These are phyloP conservation scores for Calonectria montana DNA, from an alignment of 2,329 filamentous ascomycete species.

Conservation along the genomic window DNA sequence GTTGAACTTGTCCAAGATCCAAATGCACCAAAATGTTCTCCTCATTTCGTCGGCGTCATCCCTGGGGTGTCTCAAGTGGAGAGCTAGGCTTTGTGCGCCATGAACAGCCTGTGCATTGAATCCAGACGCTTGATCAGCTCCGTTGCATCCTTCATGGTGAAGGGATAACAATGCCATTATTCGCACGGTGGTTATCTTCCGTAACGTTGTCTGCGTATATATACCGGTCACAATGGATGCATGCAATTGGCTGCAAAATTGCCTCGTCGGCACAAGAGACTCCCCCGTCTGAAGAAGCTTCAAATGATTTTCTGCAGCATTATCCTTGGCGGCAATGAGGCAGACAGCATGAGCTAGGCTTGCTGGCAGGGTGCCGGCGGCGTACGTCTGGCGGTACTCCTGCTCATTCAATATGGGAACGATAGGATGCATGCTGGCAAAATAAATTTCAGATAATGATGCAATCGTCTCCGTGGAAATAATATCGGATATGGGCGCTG, in stretches of 20 bases:
- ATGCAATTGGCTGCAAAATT: not conserved
- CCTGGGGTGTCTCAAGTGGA: not conserved
- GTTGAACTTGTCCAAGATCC: slow-evolving; percentile 10
- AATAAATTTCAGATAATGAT: not conserved
- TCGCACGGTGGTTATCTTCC: not conserved
- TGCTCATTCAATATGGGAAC: not conserved
- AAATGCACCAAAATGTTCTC: slow-evolving; percentile 10
- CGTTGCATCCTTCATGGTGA: slow-evolving; percentile 7
- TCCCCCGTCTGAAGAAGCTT: not conserved
- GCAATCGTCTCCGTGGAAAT: not conserved
- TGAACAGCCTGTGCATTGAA: slow-evolving; percentile 2
- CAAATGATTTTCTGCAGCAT: not conserved
- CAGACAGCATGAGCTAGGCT: not conserved
- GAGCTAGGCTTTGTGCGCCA: not conserved
- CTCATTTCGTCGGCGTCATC: not conserved
- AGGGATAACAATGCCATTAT: not conserved
- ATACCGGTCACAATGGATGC: not conserved
- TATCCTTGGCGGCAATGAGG: slow-evolving; percentile 6
- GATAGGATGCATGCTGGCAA: not conserved
- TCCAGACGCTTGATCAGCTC: slow-evolving; percentile 5
- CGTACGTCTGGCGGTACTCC: not conserved
- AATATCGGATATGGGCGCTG: not conserved
- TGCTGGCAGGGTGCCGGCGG: not conserved
- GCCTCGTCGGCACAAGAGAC: not conserved
- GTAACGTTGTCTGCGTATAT: not conserved